These are phyloP conservation scores for Rhodosporidiobolus odoratus DNA, from an alignment of 768 basidiomycete genomes.

Conservation along the genomic window DNA sequence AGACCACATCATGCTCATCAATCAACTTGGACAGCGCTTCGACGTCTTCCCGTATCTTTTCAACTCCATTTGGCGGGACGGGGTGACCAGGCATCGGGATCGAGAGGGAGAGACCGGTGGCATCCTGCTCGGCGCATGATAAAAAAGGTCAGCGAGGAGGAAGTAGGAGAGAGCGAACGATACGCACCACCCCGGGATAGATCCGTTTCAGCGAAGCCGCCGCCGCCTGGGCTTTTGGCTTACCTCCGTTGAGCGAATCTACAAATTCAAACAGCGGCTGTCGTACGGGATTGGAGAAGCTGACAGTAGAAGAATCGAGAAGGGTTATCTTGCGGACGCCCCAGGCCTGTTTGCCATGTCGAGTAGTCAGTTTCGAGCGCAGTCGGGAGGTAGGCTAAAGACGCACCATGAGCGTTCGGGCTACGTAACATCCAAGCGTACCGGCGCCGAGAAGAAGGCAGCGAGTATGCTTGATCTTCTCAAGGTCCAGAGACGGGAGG, in stretches of 20 bases:
- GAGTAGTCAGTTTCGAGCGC: background rate
- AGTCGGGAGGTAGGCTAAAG: background rate
- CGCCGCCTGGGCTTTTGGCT: slow-evolving; percentile 86
- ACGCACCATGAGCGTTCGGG: slow-evolving; percentile 78
- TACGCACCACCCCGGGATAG: slow-evolving; percentile 82
- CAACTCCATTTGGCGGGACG: slow-evolving; percentile 57
- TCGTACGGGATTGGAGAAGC: slow-evolving; percentile 94
- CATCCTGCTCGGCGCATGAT: slow-evolving; percentile 59
- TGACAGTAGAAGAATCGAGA: slow-evolving; percentile 82
- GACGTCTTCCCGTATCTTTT: slow-evolving; percentile 64
- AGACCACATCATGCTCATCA: slow-evolving; percentile 80
- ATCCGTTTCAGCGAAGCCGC: slow-evolving; percentile 78
- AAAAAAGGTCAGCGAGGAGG: background rate
- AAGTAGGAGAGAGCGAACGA: background rate
- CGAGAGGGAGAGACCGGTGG: slow-evolving; percentile 67
- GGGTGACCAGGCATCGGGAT: slow-evolving; percentile 99
- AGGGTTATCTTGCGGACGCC: slow-evolving; percentile 89
- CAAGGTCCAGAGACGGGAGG: slow-evolving; percentile 78
- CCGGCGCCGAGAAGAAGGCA: slow-evolving; percentile 90
- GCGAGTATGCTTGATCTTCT: slow-evolving; percentile 70
- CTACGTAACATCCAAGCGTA: slow-evolving; percentile 93
- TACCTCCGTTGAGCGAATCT: slow-evolving; percentile 86
- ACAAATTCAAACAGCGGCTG: slow-evolving; percentile 95
- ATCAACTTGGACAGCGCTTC: slow-evolving; percentile 68
- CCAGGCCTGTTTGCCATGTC: slow-evolving; percentile 67